Evolutionary conservation across 2,329 filamentous ascomycete species (phyloP).

Genomic region (Diplodia sapinea): DNA sequence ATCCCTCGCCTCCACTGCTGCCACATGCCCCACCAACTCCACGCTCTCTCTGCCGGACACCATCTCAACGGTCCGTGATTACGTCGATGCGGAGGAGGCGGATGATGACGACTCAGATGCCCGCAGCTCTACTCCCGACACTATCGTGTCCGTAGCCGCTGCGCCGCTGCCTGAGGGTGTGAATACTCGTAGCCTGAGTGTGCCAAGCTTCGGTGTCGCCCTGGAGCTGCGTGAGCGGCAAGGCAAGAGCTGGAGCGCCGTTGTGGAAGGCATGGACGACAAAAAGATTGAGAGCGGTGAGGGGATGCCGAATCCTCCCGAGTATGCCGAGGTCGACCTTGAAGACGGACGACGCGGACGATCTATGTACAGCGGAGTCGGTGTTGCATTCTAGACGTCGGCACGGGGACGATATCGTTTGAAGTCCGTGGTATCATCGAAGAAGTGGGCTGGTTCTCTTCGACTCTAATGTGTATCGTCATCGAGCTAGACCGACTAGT

Average conservation of each 20-base stretch:
- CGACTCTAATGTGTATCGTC: constrained; percentile 7
- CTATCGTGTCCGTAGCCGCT: not conserved
- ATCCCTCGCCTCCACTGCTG: constrained; percentile 8
- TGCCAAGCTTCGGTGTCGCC: constrained; percentile 11
- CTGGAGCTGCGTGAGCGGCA: constrained; percentile 17
- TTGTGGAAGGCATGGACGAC: constrained; percentile 10
- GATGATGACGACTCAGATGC: constrained; percentile 11
- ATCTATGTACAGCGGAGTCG: constrained; percentile 1
- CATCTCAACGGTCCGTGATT: constrained; percentile 5
- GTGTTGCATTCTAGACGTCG: constrained; percentile 4
- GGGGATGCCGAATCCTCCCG: not conserved
- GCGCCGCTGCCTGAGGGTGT: constrained; percentile 2
- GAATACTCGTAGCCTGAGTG: not conserved
- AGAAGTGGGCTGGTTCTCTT: constrained; percentile 8
- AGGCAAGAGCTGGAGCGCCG: constrained; percentile 20
- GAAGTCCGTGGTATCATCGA: not conserved
- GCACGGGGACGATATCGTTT: not conserved
- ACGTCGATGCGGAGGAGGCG: not conserved
- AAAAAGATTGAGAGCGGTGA: constrained; percentile 13
- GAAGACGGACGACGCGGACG: constrained; percentile 8
- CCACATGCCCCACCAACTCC: constrained; percentile 16
- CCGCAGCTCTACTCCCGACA: constrained; percentile 17
- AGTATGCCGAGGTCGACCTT: not conserved
- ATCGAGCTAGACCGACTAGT: not conserved
- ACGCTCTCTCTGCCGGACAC: constrained; percentile 10